Evolutionary conservation across 2,329 filamentous ascomycete species (phyloP).

Genomic region (Penicillium rolfsii): DNA sequence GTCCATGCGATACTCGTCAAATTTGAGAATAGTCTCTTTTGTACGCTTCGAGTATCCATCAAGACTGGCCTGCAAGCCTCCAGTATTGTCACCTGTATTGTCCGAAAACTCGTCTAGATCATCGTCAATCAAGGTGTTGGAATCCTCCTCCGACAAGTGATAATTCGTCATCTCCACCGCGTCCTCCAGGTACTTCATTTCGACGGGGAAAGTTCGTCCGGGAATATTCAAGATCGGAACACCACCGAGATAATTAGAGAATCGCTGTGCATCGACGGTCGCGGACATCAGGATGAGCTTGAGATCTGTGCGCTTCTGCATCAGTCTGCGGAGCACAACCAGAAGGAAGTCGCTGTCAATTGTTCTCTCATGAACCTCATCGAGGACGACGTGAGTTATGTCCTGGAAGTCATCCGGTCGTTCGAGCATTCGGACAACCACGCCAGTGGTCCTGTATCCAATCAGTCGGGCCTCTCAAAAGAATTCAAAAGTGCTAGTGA

Average conservation of each 20-base stretch:
- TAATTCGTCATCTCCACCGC: constrained; percentile 87
- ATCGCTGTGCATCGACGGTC: constrained; percentile 88
- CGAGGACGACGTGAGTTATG: constrained; percentile 91
- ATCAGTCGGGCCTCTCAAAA: constrained; percentile 4
- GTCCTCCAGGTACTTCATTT: constrained; percentile 87
- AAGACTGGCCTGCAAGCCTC: constrained; percentile 67
- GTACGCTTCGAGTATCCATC: constrained; percentile 76
- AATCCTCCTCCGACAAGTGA: constrained; percentile 63
- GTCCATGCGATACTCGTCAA: constrained; percentile 91
- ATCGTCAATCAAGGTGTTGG: constrained; percentile 45
- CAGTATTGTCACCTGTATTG: constrained; percentile 54
- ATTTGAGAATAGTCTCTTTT: constrained; percentile 70
- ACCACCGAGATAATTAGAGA: constrained; percentile 83
- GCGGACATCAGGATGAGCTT: constrained; percentile 98
- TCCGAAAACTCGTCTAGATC: constrained; percentile 51
- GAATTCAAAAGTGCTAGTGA: too few species aligned
- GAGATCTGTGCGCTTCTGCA: constrained; percentile 75
- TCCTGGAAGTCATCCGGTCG: constrained; percentile 82
- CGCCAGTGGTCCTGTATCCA: constrained; percentile 63
- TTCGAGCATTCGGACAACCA: constrained; percentile 98
- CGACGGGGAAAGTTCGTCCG: constrained; percentile 89
- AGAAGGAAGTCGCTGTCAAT: constrained; percentile 97
- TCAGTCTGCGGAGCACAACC: constrained; percentile 83
- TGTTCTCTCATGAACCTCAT: constrained; percentile 94
- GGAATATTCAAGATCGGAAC: constrained; percentile 90